Base-by-base conservation (phyloP, 129 eudicot species). In the Centrapalus pauciflorus region DNA sequence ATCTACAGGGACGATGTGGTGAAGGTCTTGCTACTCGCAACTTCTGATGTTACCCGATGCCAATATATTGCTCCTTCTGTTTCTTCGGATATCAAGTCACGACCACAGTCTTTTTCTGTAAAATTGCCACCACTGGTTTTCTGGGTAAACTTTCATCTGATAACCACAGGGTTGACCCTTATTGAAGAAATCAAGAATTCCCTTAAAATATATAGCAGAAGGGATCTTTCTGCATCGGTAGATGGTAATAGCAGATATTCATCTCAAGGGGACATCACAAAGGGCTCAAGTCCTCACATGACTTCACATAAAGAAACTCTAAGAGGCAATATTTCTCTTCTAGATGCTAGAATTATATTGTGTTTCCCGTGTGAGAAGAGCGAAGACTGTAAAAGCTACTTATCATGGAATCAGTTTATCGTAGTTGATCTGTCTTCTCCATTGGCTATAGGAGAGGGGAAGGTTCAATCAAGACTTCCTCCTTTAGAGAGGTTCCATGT, bases 261-360 rank as follows among this genome's bases (percentile, higher is more conserved):
- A 30, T 56, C 79, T 66, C 66, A 3, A 55, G 66, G 32, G 24
- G 45, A 70, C 19, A 72, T 43, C 21, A 37, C 32, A 20, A 69
- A 59, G 35, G 30, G n/a, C 20, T 61, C 71, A 50, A 19, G 34
- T 21, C 67, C 69, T 41, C 70, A 20, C 43, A 64, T 64, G 24
- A 54, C 56, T 12, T 66, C 81, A 17, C 28, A 30, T 8, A 67
- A 68, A 71, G 85, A 76, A 71, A 51, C 60, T 56, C 38, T 94
- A 62, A 69, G 77, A 65, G 85, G 83, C 56, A 80, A 76, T 58
- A 61, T 94, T 49, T 78, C 75, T 59, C 79, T 89, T 66, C 73
- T 80, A 23, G 80, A 84, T 89, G 99, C 93, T 41, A 84, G 97
- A 81, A 77, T 94, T 6, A 70, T 89, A 13, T 48, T 94, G 7